phyloP scores from a whole-genome alignment of 495 filamentous ascomycete genomes.

The Penicillium macrosclerotiorum region DNA sequence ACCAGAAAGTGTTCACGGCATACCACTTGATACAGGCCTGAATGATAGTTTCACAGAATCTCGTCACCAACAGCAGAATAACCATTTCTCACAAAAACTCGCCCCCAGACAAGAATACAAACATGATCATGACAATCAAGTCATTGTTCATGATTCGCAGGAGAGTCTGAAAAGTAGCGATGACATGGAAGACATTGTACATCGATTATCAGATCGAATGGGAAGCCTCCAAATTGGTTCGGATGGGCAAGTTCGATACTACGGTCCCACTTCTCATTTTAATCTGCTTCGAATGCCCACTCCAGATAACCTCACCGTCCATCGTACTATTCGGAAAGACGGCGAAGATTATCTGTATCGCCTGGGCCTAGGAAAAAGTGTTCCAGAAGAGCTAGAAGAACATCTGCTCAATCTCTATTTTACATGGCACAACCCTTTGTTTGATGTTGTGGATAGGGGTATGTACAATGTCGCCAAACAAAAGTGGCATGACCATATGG shows the following conservation, averaged over 20 bases:
- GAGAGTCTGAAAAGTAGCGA: background rate
- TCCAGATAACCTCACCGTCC: constrained; percentile 7
- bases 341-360: constrained; percentile 17
- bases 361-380: constrained; percentile 17
- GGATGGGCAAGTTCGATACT: constrained; percentile 3
- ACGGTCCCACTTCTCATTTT: constrained; percentile 2
- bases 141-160: background rate
- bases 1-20: background rate
- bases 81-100: no score
- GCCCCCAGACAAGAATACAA: no score
- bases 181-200: constrained; percentile 10
- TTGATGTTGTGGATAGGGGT: constrained; percentile 31
- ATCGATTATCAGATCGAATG: constrained; percentile 1
- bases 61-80: no score
- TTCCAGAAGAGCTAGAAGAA: constrained; percentile 20
- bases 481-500: constrained; percentile 8
- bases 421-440: constrained; percentile 33
- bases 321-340: constrained; percentile 20
- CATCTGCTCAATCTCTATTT: constrained; percentile 36
- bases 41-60: no score
- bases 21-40: no score
- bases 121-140: no score
- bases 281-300: background rate
- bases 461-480: constrained; percentile 23
- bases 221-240: background rate